Percentiles rank a stretch among this genome's conserved stretches.
phyloP scores from a whole-genome alignment of 2,329 filamentous ascomycete genomes.

The Nemania sp. region DNA sequence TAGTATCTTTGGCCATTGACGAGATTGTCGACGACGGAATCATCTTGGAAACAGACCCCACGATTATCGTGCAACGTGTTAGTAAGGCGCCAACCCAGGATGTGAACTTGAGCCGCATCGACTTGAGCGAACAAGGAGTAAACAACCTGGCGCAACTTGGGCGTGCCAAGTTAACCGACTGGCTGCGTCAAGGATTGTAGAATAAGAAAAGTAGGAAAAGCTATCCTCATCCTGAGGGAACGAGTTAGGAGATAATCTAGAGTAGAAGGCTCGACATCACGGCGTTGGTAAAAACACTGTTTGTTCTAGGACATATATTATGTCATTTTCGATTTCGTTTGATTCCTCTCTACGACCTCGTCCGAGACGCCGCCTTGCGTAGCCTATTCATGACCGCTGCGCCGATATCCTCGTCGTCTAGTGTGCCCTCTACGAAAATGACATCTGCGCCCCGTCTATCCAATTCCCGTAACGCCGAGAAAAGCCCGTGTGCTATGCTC shows the following conservation, averaged over 20 bases:
- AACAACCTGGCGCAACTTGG: conserved; percentile 95
- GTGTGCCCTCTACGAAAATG: conserved; percentile 92
- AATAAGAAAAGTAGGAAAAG: conserved; percentile 49
- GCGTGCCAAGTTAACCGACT: conserved; percentile 90
- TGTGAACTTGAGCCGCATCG: conserved; percentile 91
- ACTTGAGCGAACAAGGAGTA: conserved; percentile 94
- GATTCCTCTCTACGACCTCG: conserved; percentile 60
- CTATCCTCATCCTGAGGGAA: conserved; percentile 25
- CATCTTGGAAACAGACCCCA: conserved; percentile 96
- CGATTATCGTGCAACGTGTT: conserved; percentile 91
- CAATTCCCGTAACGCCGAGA: conserved; percentile 86
- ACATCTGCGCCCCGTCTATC: conserved; percentile 82
- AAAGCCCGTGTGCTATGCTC: conserved; percentile 86
- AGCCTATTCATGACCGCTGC: conserved; percentile 88
- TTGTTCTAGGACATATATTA: conserved; percentile 44
- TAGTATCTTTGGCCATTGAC: conserved; percentile 92
- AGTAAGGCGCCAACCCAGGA: conserved; percentile 93
- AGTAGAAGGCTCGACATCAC: conserved; percentile 45
- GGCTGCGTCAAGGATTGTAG: conserved; percentile 85
- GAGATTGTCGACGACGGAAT: conserved; percentile 96
- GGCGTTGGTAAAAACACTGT: conserved; percentile 49
- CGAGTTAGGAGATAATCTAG: conserved; percentile 34
- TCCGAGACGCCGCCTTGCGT: conserved; percentile 78
- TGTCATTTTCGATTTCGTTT: conserved; percentile 39
- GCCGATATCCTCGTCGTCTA: conserved; percentile 82